Base-by-base conservation (phyloP, 2,329 filamentous ascomycete genomes). In the Diaporthe velutina region DNA sequence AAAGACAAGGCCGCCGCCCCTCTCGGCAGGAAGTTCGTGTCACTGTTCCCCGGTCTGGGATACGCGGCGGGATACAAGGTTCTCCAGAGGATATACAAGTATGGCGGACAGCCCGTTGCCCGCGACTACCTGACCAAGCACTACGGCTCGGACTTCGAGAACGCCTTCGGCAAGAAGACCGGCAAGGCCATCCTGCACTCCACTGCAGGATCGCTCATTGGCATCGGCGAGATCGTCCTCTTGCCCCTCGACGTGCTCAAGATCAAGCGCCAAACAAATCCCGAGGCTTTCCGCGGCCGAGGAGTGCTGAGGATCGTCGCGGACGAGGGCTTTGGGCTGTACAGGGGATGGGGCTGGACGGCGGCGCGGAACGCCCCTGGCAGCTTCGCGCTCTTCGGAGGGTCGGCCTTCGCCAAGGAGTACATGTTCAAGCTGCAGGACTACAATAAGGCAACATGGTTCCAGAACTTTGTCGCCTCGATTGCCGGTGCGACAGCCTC, bases 221-320 rank as follows among this genome's bases (percentile, higher is more conserved):
- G 97, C 80, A 98, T 99, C 80, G 97, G 97, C 82, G 97, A 99
- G 88, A 98, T 99, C 78, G 91, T 99, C 75, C 91, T 99, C 40
- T 91, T 99, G 54, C 97, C 97, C 55, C 91, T 99, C 76, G 97
- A 99, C 80, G 96, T 99, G 52, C 91, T 99, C 77, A 99, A 99
- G 91, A 99, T 99, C 88, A 99, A 99, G 91, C 93, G 97, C 81
- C 97, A 99, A 88, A 99, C 97, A 79, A 99, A 99, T 89, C 97
- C 97, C 54, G 97, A 98, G 83, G 96, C 97, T 48, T 99, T 99
- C 92, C 92, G 95, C 79, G 96, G 96, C 79, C 94, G 97, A 81
- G 97, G 97, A 77, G 89, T 99, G 75, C 87, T 98, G 83, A 93
- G 90, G 85, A 98, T 99, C 78, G 90, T 99, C 76, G 90, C 91